Base-by-base conservation (phyloP, 768 basidiomycete genomes). In the Mycena amicta region DNA sequence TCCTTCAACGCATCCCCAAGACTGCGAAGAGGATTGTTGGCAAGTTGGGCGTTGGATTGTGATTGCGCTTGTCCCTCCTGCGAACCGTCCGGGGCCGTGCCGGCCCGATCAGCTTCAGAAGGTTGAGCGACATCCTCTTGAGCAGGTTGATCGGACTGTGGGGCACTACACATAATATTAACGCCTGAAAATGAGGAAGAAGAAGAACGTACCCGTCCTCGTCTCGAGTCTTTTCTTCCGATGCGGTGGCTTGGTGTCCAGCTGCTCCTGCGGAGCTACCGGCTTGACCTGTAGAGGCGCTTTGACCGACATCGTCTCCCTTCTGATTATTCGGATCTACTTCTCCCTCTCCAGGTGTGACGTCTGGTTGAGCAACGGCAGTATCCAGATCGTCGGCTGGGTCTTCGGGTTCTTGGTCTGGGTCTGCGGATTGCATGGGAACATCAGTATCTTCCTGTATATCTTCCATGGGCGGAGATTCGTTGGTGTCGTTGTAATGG, bases 1-100 rank as follows among this genome's bases (percentile, higher is more conserved):
- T 95, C 89, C 63, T 89, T 84, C 52, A 92, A 71, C 0, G 90
- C 83, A 66, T 97, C 94, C 28, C 94, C 94, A 2, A 95, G 84
- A 62, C 85, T 90, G 50, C 93, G 91, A 33, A 87, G 72, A 3
- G 88, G 85, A 64, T 90, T 86, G 29, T 73, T 70, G 29, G 71
- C 54, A 8, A 72, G 65, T 53, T 75, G 74, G 27, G 66, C 69
- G 25, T 80, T 76, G 4, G 73, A 75, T 46, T 74, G 76, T 16
- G 79, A 72, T 22, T 75, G 62, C 8, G 72, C 72, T 18, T 72
- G 73, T 13, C 83, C 83, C 49, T 79, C 74, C 56, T 84, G 80
- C 11, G 72, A 62, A 49, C 83, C 82, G 57, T 74, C 71, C 31
- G 77, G 60, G 25, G 74, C 73, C 40, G 78, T 60, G 31, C 76